Evolutionary conservation across 768 basidiomycete species (phyloP), one percentile per base, ranked within the genome.

Genomic region (Pleurotus tuoliensis): DNA sequence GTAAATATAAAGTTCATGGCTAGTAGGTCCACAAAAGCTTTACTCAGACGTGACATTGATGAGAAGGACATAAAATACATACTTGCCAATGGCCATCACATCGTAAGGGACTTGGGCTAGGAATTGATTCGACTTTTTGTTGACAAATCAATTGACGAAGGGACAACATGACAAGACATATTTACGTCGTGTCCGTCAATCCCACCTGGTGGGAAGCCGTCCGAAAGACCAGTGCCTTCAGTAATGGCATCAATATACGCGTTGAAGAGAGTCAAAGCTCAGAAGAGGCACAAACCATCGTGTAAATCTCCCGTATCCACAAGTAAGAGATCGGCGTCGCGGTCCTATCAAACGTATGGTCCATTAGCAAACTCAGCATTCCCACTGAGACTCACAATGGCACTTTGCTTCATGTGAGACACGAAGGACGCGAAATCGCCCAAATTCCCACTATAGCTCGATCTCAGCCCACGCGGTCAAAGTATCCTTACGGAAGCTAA

Each of bases 401-500:
- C 92, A 41, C 87, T 74, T 30, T 79, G 64, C 71, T 93, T 90
- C 87, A 95, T 88, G 58, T 90, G 90, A 2, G 81, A 62, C 13
- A 92, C 87, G 61, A 95, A 97, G n/a, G 88, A 91, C 38, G 87
- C 79, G 64, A 94, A 88, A 61, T 92, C 90, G 18, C 92, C 93
- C 24, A 86, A 65, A 53, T 69, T 67, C 15, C 70, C 75, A 64
- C 75, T 76, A 50, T 18, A 20, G n/a, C n/a, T 50, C 41, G 27
- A 30, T n/a, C 16, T 20, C 9, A 27, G 12, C 7, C 13, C 44
- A 34, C 2, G 1, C 22, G 3, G 11, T 34, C 7, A 43, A 44
- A 6, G 15, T 5, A 39, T 41, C n/a, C 5, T 7, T n/a, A 45
- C 47, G 6, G 13, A 11, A 6, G 61, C 76, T 52, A 55, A 80